Conservation (phyloP, 495 filamentous ascomycete genomes). For the Lepraria neglecta region DNA sequence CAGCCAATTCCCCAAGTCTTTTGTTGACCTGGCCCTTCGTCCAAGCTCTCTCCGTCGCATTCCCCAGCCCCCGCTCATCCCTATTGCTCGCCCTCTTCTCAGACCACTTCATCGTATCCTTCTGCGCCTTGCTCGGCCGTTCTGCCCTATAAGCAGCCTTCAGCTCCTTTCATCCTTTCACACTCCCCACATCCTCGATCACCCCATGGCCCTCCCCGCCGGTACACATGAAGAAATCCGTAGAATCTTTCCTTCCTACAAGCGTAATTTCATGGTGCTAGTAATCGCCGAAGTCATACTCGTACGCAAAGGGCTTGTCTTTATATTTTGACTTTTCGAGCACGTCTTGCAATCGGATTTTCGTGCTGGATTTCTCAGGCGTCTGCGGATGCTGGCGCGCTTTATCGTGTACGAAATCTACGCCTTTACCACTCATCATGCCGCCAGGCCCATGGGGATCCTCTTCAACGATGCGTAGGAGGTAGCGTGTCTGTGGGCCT, state of each 20-base stretch:
- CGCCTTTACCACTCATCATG: background rate
- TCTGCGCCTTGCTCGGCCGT: constrained; percentile 21
- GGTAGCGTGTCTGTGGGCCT: background rate
- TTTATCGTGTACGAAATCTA: constrained; percentile 30
- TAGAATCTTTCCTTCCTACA: constrained; percentile 22
- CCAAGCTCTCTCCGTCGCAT: background rate
- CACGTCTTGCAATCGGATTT: constrained; percentile 20
- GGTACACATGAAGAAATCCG: constrained; percentile 22
- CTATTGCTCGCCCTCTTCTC: constrained; percentile 25
- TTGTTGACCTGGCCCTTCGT: background rate
- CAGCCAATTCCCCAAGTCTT: background rate
- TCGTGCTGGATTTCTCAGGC: constrained; percentile 24
- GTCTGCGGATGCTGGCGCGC: constrained; percentile 22
- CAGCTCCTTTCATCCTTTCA: constrained; percentile 26
- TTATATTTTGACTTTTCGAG: constrained; percentile 26
- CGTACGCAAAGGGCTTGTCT: constrained; percentile 26
- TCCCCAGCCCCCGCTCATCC: constrained; percentile 24
- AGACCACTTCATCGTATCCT: constrained; percentile 26
- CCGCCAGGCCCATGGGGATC: no score
- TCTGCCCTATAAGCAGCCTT: constrained; percentile 28
- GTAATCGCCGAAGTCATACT: constrained; percentile 34
- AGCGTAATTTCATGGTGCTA: constrained; percentile 30
- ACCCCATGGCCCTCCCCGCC: constrained; percentile 26
- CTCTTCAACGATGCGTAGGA: background rate
- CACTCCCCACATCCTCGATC: constrained; percentile 28